Evolutionary conservation across 208 protist genomes (phyloP).

Genomic region (Crithidia brevicula): DNA sequence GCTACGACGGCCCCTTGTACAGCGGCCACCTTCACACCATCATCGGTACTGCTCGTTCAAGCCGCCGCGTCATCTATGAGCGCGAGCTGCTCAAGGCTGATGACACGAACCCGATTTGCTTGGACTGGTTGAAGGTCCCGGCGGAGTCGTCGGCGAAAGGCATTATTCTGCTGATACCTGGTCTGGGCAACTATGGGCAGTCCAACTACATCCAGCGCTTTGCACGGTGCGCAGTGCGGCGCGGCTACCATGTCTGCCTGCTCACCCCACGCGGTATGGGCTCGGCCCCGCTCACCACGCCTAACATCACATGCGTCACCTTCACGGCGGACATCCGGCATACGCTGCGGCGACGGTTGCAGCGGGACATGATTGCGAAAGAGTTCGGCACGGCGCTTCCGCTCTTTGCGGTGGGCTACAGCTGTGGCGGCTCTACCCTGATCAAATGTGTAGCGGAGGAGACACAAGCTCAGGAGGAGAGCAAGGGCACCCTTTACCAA

Average conservation of each 20-base stretch:
- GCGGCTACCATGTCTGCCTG: conserved; percentile 52
- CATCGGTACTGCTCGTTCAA: conserved; percentile 32
- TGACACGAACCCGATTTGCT: conserved; percentile 64
- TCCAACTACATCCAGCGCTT: conserved; percentile 55
- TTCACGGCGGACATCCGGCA: conserved; percentile 54
- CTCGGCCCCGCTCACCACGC: conserved; percentile 50
- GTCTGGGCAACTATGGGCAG: conserved; percentile 53
- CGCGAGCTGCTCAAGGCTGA: conserved; percentile 46
- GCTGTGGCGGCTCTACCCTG: conserved; percentile 44
- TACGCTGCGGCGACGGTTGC: conserved; percentile 36
- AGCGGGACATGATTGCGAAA: conserved; percentile 10
- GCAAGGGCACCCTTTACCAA: conserved; percentile 15
- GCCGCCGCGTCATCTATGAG: conserved; percentile 42
- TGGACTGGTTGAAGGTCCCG: conserved; percentile 55
- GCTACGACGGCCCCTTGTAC: conserved; percentile 68
- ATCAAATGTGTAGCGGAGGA: conserved; percentile 60
- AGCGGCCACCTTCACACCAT: conserved; percentile 67
- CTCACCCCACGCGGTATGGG: conserved; percentile 68
- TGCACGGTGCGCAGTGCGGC: conserved; percentile 23
- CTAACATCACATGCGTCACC: conserved; percentile 46
- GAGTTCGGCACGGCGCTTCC: conserved; percentile 39
- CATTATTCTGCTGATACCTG: conserved; percentile 59
- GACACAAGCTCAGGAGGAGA: conserved; percentile 9
- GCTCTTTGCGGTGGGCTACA: conserved; percentile 59
- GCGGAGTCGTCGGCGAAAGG: conserved; percentile 23